Evolutionary conservation across 1,284 basidiomycete species (phyloP).

Genomic region (Cryptococcus maquisensis): DNA sequence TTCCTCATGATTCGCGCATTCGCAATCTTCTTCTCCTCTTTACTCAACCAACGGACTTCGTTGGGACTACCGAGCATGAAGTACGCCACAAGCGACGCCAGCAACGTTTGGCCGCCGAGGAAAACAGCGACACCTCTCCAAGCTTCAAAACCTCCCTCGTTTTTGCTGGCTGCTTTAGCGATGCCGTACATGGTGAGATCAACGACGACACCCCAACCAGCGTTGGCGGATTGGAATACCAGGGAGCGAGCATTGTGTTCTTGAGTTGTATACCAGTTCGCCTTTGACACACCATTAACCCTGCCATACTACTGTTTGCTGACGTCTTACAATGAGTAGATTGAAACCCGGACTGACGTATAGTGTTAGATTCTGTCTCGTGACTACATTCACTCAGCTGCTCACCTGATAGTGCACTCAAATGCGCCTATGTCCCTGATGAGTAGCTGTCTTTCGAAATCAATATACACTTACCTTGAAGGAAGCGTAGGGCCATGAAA

Average conservation of each 20-base stretch:
- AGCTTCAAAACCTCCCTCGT: slow-evolving; percentile 22
- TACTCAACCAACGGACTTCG: slow-evolving; percentile 35
- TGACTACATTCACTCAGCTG: too few species aligned
- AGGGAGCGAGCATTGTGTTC: slow-evolving; percentile 27
- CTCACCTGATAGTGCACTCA: slow-evolving; percentile 24
- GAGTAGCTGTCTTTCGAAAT: too few species aligned
- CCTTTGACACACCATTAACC: too few species aligned
- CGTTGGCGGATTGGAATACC: slow-evolving; percentile 23
- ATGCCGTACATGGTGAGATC: slow-evolving; percentile 30
- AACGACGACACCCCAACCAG: slow-evolving; percentile 26
- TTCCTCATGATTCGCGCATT: slow-evolving; percentile 34
- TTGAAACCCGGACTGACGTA: slow-evolving; percentile 18
- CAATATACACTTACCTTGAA: slow-evolving; percentile 21
- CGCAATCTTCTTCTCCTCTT: slow-evolving; percentile 28
- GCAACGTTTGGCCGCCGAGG: slow-evolving; percentile 33
- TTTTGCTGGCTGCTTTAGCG: slow-evolving; percentile 18
- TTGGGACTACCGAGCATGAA: slow-evolving; percentile 34
- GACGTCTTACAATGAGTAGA: slow-evolving; percentile 14
- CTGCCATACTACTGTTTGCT: too few species aligned
- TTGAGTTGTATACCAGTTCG: slow-evolving; percentile 26
- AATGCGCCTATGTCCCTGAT: slow-evolving; percentile 2
- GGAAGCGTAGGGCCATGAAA: slow-evolving; percentile 34
- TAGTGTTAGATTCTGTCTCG: too few species aligned
- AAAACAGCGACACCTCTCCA: slow-evolving; percentile 36
- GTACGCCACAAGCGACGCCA: slow-evolving; percentile 22